These are phyloP conservation scores for Hanseniaspora taiwanica DNA, from an alignment of 805 yeast species.

Conservation along the genomic window DNA sequence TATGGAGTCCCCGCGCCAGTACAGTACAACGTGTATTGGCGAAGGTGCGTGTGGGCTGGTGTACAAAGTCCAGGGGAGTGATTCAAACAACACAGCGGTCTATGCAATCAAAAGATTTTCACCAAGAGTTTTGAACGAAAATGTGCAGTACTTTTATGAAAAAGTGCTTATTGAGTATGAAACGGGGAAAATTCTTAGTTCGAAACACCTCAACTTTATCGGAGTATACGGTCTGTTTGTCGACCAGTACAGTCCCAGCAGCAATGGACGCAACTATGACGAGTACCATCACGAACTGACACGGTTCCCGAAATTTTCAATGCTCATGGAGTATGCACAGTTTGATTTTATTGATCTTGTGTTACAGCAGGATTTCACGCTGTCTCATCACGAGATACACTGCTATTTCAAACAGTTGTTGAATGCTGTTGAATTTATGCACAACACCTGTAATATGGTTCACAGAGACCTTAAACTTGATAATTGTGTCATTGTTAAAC, in stretches of 20 bases:
- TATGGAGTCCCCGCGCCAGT: too few relatives aligned
- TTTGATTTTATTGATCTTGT: constrained; percentile 59
- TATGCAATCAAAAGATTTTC: constrained; percentile 5
- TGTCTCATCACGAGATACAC: constrained; percentile 54
- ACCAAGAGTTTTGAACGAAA: constrained; percentile 6
- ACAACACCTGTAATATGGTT: constrained; percentile 61
- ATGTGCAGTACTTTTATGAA: constrained; percentile 6
- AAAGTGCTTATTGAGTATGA: constrained; percentile 6
- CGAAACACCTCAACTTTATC: constrained; percentile 1
- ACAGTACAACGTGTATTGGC: background rate
- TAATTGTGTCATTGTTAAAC: constrained; percentile 69
- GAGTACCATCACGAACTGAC: constrained; percentile 1
- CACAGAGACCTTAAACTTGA: constrained; percentile 89
- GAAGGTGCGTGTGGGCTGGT: background rate
- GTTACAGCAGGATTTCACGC: constrained; percentile 46
- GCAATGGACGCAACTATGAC: background rate
- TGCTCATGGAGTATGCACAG: constrained; percentile 89
- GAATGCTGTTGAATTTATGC: constrained; percentile 64
- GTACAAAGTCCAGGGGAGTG: background rate
- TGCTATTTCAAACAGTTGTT: constrained; percentile 79
- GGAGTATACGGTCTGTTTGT: constrained; percentile 6
- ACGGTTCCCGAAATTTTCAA: constrained; percentile 6
- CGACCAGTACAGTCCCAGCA: constrained; percentile 2
- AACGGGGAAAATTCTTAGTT: constrained; percentile 1
- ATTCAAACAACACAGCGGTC: background rate